phyloP scores from a whole-genome alignment of 306 rosid genomes.

The Citrullus colocynthis region DNA sequence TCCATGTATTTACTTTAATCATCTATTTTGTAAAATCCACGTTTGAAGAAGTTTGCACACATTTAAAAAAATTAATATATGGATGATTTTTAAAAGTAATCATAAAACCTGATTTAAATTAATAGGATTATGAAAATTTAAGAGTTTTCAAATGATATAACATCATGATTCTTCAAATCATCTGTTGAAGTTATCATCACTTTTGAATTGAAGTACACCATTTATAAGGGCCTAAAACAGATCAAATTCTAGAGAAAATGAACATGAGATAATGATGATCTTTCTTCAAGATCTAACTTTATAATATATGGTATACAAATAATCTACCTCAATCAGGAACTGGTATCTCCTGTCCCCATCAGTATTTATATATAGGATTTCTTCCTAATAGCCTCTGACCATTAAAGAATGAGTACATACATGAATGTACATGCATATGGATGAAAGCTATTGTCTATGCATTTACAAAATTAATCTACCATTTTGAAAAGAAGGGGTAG shows the following conservation, averaged over 20 bases:
- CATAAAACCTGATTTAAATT: too few species aligned
- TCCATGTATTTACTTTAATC: too few species aligned
- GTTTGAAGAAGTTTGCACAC: too few species aligned
- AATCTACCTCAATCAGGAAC: slow-evolving; percentile 4
- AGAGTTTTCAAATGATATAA: background rate
- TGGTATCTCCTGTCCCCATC: background rate
- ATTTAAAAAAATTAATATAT: too few species aligned
- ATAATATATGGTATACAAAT: background rate
- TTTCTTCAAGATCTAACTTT: background rate
- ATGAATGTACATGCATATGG: slow-evolving; percentile 13
- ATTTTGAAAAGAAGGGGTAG: slow-evolving; percentile 14
- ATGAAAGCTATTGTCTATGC: slow-evolving; percentile 34
- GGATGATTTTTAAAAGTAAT: too few species aligned
- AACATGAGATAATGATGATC: background rate
- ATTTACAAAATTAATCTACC: slow-evolving; percentile 26
- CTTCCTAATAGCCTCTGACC: slow-evolving; percentile 7
- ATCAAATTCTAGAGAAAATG: background rate
- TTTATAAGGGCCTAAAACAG: background rate
- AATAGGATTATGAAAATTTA: too few species aligned
- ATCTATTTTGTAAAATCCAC: too few species aligned
- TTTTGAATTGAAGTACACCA: background rate
- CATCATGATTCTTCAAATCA: background rate
- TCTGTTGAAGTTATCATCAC: background rate
- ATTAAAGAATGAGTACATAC: slow-evolving; percentile 13
- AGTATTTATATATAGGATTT: background rate